Percentiles rank a stretch among this genome's conserved stretches.
phyloP scores from a whole-genome alignment of 495 filamentous ascomycete genomes.

The Penicillium desertorum region DNA sequence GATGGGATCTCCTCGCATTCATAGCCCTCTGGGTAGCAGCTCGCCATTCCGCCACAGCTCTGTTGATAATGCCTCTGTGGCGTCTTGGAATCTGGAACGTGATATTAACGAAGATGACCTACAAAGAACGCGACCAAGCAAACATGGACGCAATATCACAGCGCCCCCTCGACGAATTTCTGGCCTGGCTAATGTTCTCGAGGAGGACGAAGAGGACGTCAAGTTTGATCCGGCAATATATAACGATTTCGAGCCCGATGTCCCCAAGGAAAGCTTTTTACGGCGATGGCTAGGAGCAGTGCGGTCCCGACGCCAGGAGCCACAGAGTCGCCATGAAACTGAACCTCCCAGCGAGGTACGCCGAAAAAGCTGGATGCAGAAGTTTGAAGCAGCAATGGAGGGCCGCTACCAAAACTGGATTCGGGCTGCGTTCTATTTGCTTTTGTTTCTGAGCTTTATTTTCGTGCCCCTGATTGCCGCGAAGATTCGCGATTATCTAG shows the following conservation, averaged over 20 bases:
- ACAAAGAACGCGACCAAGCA: slow-evolving; percentile 35
- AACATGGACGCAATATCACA: slow-evolving; percentile 40
- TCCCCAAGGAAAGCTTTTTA: slow-evolving; percentile 7
- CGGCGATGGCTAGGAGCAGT: slow-evolving; percentile 13
- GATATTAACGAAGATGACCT: slow-evolving; percentile 44
- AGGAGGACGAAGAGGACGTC: slow-evolving; percentile 35
- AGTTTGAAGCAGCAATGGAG: not conserved
- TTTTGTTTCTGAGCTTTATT: slow-evolving; percentile 19
- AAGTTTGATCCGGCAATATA: slow-evolving; percentile 18
- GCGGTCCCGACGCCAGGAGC: not conserved
- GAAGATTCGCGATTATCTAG: slow-evolving; percentile 16
- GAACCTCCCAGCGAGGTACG: not conserved
- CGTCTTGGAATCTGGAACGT: slow-evolving; percentile 46
- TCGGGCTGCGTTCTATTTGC: slow-evolving; percentile 6
- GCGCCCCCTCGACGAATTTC: slow-evolving; percentile 45
- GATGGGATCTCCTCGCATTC: slow-evolving; percentile 15
- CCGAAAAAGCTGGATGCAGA: not conserved
- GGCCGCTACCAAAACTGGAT: slow-evolving; percentile 13
- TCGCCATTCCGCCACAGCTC: slow-evolving; percentile 30
- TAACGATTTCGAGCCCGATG: slow-evolving; percentile 4
- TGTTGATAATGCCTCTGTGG: slow-evolving; percentile 38
- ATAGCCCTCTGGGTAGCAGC: slow-evolving; percentile 21
- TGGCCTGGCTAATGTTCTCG: slow-evolving; percentile 33
- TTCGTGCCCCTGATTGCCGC: slow-evolving; percentile 8
- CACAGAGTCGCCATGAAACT: not conserved